These are phyloP conservation scores for Achaetomium macrosporum DNA, from an alignment of 2,329 filamentous ascomycete genomes.

Conservation along the genomic window DNA sequence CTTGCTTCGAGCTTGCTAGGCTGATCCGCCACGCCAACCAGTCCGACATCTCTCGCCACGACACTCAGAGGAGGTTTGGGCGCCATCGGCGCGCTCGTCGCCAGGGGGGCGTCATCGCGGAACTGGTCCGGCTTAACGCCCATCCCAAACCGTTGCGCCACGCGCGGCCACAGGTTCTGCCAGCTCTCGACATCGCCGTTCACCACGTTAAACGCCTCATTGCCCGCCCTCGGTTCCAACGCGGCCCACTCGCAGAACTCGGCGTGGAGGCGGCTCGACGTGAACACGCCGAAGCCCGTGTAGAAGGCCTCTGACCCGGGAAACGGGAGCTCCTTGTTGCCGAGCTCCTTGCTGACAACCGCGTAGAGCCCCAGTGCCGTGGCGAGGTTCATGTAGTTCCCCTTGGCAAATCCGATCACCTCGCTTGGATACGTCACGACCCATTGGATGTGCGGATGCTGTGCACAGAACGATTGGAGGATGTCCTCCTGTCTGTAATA, in stretches of 20 bases:
- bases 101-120: too few relatives aligned
- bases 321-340: conserved; percentile 29
- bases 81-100: conserved; percentile 18
- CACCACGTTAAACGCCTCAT: conserved; percentile 38
- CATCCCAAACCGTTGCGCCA: conserved; percentile 33
- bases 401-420: conserved; percentile 30
- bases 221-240: conserved; percentile 27
- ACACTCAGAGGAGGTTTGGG: conserved; percentile 28
- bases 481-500: conserved; percentile 47
- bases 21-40: conserved; percentile 23
- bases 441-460: conserved; percentile 23
- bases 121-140: conserved; percentile 31
- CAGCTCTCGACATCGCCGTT: conserved; percentile 38
- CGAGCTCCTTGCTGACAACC: conserved; percentile 32
- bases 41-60: conserved; percentile 25
- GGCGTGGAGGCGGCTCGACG: conserved; percentile 32
- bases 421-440: conserved; percentile 32
- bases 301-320: conserved; percentile 33
- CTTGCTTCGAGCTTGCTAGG: conserved; percentile 32
- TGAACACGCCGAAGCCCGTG: conserved; percentile 30
- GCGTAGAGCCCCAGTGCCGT: conserved; percentile 37
- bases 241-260: conserved; percentile 34
- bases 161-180: conserved; percentile 38
- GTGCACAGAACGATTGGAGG: conserved; percentile 28
- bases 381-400: conserved; percentile 37